Evolutionary conservation across 306 rosid species (phyloP), one percentile per base, ranked within the genome.

Genomic region (Trifolium fragiferum): DNA sequence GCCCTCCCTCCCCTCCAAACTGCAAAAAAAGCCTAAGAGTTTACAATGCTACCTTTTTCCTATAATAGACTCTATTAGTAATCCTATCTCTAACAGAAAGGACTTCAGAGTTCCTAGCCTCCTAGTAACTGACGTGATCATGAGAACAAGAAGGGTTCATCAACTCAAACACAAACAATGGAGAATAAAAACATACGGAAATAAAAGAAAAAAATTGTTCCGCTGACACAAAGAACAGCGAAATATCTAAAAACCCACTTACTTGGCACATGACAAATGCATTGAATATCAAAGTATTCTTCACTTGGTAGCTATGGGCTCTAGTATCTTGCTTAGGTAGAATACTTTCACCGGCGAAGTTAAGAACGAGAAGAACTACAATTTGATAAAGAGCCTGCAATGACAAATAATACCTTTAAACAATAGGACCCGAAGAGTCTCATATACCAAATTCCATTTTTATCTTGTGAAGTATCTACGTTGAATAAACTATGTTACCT

Each of bases 251-350:
- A 20, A 32, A 65, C 18, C 11, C 59, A 78, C 91, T 86, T 82
- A 91, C 98, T 80, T 93, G 99, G 84, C 95, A 90, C 86, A 88
- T 75, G 83, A 94, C 98, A 70, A 92, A 94, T 37, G 98, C 87
- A 66, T 94, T 94, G 89, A 94, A 94, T 79, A 94, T 87, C 72
- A 94, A 5, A 43, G 96, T 88, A 71, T 94, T 91, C 92, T 87
- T 91, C 85, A 90, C 87, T 65, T 74, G 62, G 74, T 20, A 49
- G 35, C 30, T 83, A 20, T 38, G 70, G 15, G 72, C 83, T 75
- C n/a, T 79, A 54, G 70, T 57, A 18, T 76, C 68, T 47, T 68
- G 32, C 3, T 76, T 57, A 7, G 83, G 75, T 46, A 94, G 89
- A 82, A 94, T 79, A 74, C 82, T 80, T 41, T 60, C 76, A 62